Conservation (phyloP, 805 yeast genomes). For the Lachancea fermentati region DNA sequence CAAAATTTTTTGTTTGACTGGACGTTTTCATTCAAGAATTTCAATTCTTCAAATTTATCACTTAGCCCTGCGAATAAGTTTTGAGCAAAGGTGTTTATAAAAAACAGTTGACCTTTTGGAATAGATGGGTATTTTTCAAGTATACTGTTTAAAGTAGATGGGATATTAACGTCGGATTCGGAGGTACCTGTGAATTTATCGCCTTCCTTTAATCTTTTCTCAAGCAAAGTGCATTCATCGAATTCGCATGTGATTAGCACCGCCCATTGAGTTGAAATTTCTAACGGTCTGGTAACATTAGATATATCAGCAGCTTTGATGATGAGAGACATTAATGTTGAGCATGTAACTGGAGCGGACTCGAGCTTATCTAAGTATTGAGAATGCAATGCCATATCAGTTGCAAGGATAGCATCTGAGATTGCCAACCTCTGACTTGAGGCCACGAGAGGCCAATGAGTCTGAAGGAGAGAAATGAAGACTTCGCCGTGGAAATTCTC, state of each 20-base stretch:
- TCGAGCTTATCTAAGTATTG: constrained; percentile 56
- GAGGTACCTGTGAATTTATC: constrained; percentile 6
- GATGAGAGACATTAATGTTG: constrained; percentile 57
- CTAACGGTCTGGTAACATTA: constrained; percentile 78
- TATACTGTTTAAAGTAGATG: constrained; percentile 38
- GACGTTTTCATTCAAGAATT: constrained; percentile 51
- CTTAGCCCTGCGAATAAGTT: constrained; percentile 65
- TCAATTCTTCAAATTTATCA: constrained; percentile 53
- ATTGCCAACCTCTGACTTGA: constrained; percentile 16
- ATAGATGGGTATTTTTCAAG: constrained; percentile 44
- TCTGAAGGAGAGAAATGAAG: constrained; percentile 45
- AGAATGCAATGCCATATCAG: constrained; percentile 91
- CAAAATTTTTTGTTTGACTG: constrained; percentile 52
- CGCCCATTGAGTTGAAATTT: constrained; percentile 83
- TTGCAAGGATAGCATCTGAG: constrained; percentile 51
- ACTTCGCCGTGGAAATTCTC: constrained; percentile 78
- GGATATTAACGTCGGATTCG: constrained; percentile 25
- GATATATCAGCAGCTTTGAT: constrained; percentile 95
- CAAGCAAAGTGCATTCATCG: constrained; percentile 55
- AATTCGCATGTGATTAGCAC: constrained; percentile 72
- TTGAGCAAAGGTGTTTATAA: constrained; percentile 75
- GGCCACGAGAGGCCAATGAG: constrained; percentile 43
- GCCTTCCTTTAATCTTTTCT: constrained; percentile 31
- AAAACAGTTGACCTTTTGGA: constrained; percentile 72
- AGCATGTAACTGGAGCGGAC: constrained; percentile 20